Evolutionary conservation across 352 stramenopile genomes (phyloP).

Genomic region (Globisporangium parvum): DNA sequence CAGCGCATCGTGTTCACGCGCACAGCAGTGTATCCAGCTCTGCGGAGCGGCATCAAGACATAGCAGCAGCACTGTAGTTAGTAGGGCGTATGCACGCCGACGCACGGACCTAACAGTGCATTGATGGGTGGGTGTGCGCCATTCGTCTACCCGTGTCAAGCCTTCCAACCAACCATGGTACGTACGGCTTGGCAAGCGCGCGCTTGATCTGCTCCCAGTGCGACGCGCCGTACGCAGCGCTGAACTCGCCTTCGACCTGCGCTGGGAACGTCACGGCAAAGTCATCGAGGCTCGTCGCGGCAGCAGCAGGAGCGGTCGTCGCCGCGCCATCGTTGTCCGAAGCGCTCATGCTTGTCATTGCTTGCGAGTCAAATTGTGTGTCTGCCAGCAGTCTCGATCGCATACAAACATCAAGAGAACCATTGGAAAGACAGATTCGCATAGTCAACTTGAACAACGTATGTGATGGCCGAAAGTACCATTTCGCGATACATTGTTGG

Average conservation of each 20-base stretch:
- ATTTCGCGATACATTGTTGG: no score
- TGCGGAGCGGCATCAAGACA: slow-evolving; percentile 13
- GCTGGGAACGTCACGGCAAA: slow-evolving; percentile 69
- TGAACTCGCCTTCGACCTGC: slow-evolving; percentile 60
- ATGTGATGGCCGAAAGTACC: no score
- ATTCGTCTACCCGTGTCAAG: slow-evolving; percentile 1
- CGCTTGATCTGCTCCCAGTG: slow-evolving; percentile 76
- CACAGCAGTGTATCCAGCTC: slow-evolving; percentile 65
- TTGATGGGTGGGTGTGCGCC: no score
- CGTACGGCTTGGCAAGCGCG: slow-evolving; percentile 56
- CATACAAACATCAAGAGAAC: not conserved
- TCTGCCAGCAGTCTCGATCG: slow-evolving; percentile 1
- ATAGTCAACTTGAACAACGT: no score
- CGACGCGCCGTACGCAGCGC: slow-evolving; percentile 43
- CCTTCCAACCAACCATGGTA: not conserved
- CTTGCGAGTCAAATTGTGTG: not conserved
- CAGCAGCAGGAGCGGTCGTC: no score
- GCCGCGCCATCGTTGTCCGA: not conserved
- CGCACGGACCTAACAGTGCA: not conserved
- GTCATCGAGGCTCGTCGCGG: slow-evolving; percentile 31
- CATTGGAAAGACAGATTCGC: no score
- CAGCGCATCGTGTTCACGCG: slow-evolving; percentile 73
- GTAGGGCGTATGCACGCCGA: not conserved
- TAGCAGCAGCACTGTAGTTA: not conserved
- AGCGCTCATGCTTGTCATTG: slow-evolving; percentile 15